These are phyloP conservation scores for Corymbia citriodora DNA, from an alignment of 441 rosid genomes.

Conservation along the genomic window DNA sequence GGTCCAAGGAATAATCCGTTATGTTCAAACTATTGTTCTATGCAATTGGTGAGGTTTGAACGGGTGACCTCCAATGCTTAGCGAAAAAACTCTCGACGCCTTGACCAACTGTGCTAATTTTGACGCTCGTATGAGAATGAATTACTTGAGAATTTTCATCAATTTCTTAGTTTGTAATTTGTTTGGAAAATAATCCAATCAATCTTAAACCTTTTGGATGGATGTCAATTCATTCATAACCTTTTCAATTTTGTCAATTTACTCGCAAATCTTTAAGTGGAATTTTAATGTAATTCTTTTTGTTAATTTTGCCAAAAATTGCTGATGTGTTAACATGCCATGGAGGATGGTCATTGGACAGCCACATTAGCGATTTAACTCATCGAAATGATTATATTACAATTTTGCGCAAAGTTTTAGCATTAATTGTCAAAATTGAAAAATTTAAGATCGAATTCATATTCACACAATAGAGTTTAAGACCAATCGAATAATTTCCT, in stretches of 20 bases:
- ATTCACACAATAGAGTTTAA: background rate
- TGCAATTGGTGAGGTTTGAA: background rate
- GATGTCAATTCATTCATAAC: no score
- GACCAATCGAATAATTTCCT: accelerated
- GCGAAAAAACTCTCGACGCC: background rate
- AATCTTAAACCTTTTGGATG: background rate
- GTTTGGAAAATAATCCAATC: background rate
- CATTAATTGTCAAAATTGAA: background rate
- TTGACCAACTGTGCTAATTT: background rate
- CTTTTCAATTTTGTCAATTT: background rate
- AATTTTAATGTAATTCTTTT: background rate
- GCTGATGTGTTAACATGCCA: no score
- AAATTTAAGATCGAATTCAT: background rate
- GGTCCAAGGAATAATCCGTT: background rate
- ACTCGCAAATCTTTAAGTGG: background rate
- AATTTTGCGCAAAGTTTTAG: background rate
- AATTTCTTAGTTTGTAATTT: background rate
- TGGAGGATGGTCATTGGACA: no score
- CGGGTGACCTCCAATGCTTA: accelerated
- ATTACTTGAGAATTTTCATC: background rate
- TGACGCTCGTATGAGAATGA: background rate
- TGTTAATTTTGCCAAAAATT: accelerated
- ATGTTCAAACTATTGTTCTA: background rate
- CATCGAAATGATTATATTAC: accelerated
- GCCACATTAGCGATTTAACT: background rate